These are phyloP conservation scores for Alternaria infectoria DNA, from an alignment of 2,329 filamentous ascomycete genomes.

Conservation along the genomic window DNA sequence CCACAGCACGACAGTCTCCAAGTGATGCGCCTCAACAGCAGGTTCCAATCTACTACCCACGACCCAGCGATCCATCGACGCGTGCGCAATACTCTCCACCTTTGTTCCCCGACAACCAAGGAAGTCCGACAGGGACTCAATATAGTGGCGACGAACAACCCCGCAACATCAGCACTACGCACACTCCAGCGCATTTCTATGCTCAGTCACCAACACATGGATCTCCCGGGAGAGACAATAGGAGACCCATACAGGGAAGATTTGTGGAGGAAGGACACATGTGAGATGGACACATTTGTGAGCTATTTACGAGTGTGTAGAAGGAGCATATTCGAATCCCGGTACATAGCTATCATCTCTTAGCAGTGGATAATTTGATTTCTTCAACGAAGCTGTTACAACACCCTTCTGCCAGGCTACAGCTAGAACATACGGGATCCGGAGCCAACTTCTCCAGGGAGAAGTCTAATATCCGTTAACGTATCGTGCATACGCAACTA, in stretches of 20 bases:
- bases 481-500: background rate
- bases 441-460: background rate
- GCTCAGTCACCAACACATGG: slow-evolving; percentile 28
- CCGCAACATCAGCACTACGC: slow-evolving; percentile 23
- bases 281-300: background rate
- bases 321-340: background rate
- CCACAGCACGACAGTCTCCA: slow-evolving; percentile 19
- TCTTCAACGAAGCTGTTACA: background rate
- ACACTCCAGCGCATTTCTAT: slow-evolving; percentile 46
- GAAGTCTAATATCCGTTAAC: background rate
- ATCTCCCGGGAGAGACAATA: background rate
- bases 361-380: background rate
- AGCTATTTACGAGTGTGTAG: background rate
- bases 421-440: background rate
- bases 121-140: slow-evolving; percentile 21
- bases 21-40: slow-evolving; percentile 19
- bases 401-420: background rate
- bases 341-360: background rate
- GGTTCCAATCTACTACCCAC: slow-evolving; percentile 38
- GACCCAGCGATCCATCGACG: slow-evolving; percentile 26
- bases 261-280: slow-evolving; percentile 11
- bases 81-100: slow-evolving; percentile 20
- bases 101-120: slow-evolving; percentile 20
- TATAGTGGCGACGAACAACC: slow-evolving; percentile 23
- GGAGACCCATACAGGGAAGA: slow-evolving; percentile 9